Evolutionary conservation across 2,329 filamentous ascomycete genomes (phyloP).

Genomic region (Sporothrix variecibatus): DNA sequence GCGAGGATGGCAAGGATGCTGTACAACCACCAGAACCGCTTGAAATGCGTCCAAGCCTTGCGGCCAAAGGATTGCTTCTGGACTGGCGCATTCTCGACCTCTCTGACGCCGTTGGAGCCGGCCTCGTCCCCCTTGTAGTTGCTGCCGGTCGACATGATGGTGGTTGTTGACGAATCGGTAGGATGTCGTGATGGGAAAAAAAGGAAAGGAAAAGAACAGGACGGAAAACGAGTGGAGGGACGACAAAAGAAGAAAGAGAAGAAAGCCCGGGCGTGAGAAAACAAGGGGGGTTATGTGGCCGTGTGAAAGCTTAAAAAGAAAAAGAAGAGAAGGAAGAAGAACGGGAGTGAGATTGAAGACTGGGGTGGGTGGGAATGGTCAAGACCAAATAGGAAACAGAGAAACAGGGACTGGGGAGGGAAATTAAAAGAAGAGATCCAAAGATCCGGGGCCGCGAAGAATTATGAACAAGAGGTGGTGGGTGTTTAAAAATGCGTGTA

Average conservation of each 20-base stretch:
- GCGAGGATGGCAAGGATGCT: slow-evolving; percentile 53
- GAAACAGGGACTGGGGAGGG: slow-evolving; percentile 12
- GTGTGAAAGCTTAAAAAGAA: background rate
- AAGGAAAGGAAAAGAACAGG: background rate
- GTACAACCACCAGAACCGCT: slow-evolving; percentile 63
- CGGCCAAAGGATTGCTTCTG: background rate
- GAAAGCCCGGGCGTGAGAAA: background rate
- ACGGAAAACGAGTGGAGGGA: background rate
- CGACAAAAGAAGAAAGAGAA: background rate
- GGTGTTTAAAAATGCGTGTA: background rate
- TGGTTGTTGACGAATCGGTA: background rate
- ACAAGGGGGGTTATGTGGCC: background rate
- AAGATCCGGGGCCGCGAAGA: slow-evolving; percentile 1
- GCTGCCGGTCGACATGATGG: slow-evolving; percentile 4
- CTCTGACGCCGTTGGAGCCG: background rate
- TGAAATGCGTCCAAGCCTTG: slow-evolving; percentile 44
- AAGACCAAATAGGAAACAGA: background rate
- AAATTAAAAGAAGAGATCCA: background rate
- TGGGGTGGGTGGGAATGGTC: background rate
- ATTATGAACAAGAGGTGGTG: background rate
- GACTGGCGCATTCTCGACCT: background rate
- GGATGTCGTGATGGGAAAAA: background rate
- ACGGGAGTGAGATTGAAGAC: slow-evolving; percentile 2
- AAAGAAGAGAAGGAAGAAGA: background rate
- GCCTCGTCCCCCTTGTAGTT: background rate